A percentile compares a stretch with the other conserved stretches of the same genome.
Conservation (phyloP, 371 early-diverging fungal species). For the Encephalitozoon hellem region DNA sequence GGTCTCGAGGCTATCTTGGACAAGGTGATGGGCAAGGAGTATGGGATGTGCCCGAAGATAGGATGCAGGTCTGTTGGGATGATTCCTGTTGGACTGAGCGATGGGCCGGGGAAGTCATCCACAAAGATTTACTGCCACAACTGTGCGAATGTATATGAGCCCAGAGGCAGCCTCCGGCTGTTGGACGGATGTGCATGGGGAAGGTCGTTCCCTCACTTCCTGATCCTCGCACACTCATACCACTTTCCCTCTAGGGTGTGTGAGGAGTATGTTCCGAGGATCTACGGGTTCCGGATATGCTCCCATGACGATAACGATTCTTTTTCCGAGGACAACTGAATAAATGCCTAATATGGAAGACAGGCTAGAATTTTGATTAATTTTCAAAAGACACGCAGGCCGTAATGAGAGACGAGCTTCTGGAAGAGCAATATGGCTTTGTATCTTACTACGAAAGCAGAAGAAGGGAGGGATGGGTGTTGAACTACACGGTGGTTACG, state of each 20-base stretch:
- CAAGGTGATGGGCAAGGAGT: slow-evolving; percentile 69
- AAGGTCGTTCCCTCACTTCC: slow-evolving; percentile 83
- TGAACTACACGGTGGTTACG: slow-evolving; percentile 43
- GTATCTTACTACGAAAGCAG: slow-evolving; percentile 19
- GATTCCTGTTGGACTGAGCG: slow-evolving; percentile 74
- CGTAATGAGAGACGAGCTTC: neutral
- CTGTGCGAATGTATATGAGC: slow-evolving; percentile 77
- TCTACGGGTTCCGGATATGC: slow-evolving; percentile 80
- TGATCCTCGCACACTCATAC: slow-evolving; percentile 78
- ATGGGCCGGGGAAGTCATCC: slow-evolving; percentile 68
- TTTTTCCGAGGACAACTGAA: slow-evolving; percentile 18
- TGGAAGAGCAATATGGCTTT: slow-evolving; percentile 57
- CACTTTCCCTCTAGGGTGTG: slow-evolving; percentile 52
- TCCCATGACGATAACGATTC: slow-evolving; percentile 9
- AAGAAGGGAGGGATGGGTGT: slow-evolving; percentile 55
- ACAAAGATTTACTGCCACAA: slow-evolving; percentile 63
- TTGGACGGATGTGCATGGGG: slow-evolving; percentile 93
- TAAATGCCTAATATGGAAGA: slow-evolving; percentile 11
- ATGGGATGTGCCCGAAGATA: slow-evolving; percentile 84
- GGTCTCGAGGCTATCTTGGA: slow-evolving; percentile 67
- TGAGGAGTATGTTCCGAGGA: slow-evolving; percentile 76
- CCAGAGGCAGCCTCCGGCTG: slow-evolving; percentile 66
- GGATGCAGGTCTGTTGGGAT: slow-evolving; percentile 71
- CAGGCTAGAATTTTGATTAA: neutral
- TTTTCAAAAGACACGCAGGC: neutral